Conservation (phyloP, 805 yeast species). For the Nakazawaea populi region DNA sequence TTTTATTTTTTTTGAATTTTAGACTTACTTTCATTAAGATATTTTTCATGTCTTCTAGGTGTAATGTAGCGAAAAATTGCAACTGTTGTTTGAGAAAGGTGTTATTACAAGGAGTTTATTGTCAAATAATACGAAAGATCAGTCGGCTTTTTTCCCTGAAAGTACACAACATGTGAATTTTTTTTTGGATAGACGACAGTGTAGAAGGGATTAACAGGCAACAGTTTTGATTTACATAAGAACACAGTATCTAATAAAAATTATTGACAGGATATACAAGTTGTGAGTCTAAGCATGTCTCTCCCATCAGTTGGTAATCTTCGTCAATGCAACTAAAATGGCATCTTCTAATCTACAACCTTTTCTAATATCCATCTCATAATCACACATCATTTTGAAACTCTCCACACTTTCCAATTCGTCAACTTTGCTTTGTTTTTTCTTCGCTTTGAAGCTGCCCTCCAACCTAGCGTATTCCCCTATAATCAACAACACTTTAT, state of each 20-base stretch:
- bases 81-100: no score
- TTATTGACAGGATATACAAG: background rate
- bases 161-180: no score
- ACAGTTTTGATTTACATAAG: background rate
- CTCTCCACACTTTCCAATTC: slow-evolving; percentile 39
- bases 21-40: no score
- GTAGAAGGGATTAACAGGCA: no score
- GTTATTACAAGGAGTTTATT: no score
- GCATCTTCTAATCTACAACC: slow-evolving; percentile 70
- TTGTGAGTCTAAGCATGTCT: no score
- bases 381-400: slow-evolving; percentile 67
- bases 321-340: slow-evolving; percentile 50
- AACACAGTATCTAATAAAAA: background rate
- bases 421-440: slow-evolving; percentile 34
- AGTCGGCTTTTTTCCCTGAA: no score
- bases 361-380: slow-evolving; percentile 43
- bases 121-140: no score
- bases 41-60: no score
- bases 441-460: slow-evolving; percentile 47
- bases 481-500: slow-evolving; percentile 47
- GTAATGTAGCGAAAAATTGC: no score
- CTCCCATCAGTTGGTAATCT: slow-evolving; percentile 8
- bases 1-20: no score
- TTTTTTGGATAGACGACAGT: no score
- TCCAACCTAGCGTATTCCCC: slow-evolving; percentile 58